phyloP scores from a whole-genome alignment of 495 filamentous ascomycete genomes.

The Clavariopsis aquatica region DNA sequence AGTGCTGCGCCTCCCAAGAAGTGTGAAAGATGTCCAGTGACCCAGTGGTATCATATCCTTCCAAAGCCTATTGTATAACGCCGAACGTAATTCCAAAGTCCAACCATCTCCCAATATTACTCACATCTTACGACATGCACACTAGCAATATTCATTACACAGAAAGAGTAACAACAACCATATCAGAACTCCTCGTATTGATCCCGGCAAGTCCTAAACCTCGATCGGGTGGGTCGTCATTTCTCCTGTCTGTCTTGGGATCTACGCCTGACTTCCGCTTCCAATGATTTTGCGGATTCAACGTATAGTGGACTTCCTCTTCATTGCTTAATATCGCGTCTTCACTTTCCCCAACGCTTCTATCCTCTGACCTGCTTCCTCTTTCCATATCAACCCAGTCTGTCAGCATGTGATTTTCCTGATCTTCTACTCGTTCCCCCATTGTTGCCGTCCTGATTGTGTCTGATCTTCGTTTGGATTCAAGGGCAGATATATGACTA shows the following conservation, averaged over 20 bases:
- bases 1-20: no score
- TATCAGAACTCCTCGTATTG: neutral
- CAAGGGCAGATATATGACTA: neutral
- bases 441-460: neutral
- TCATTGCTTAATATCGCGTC: conserved; percentile 8
- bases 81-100: no score
- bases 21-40: no score
- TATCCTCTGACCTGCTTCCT: neutral
- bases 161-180: neutral
- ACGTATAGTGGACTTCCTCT: neutral
- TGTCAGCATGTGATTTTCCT: conserved; percentile 3
- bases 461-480: conserved; percentile 10
- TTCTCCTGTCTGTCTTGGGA: neutral
- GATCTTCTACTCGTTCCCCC: neutral
- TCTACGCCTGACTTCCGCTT: no score
- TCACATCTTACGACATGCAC: no score
- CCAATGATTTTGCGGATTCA: no score
- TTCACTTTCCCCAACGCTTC: conserved; percentile 3
- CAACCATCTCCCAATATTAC: no score
- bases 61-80: neutral
- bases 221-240: neutral
- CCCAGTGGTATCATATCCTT: neutral
- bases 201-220: neutral
- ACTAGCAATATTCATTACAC: neutral
- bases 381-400: conserved; percentile 14